Evolutionary conservation across 371 early-diverging fungal genomes (phyloP).

Genomic region (Entomophthora muscae): DNA sequence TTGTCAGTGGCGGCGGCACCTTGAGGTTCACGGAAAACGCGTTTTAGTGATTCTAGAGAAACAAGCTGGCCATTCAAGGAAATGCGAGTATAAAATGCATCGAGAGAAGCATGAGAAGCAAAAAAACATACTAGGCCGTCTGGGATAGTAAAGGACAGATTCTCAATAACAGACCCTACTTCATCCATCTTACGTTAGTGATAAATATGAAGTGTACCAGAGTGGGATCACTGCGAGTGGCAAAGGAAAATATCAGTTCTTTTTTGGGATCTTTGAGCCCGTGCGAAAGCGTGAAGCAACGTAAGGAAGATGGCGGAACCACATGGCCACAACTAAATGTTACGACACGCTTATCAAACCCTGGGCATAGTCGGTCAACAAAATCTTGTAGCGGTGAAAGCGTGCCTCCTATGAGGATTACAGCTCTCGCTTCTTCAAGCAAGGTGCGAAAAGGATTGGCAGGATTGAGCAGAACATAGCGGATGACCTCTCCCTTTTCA

Average conservation of each 20-base stretch:
- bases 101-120: background rate
- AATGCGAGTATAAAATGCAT: conserved; percentile 7
- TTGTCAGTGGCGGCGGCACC: conserved; percentile 34
- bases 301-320: conserved; percentile 42
- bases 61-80: conserved; percentile 8
- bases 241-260: conserved; percentile 49
- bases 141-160: conserved; percentile 65
- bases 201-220: background rate
- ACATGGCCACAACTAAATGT: conserved; percentile 54
- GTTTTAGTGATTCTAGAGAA: conserved; percentile 9
- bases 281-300: conserved; percentile 34
- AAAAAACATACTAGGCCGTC: conserved; percentile 92
- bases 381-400: conserved; percentile 70
- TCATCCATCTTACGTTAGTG: conserved; percentile 31
- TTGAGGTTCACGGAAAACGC: conserved; percentile 47
- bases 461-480: conserved; percentile 72
- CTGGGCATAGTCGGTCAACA: conserved; percentile 26
- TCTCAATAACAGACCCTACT: conserved; percentile 45
- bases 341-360: background rate
- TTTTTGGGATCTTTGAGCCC: conserved; percentile 33
- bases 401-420: conserved; percentile 91
- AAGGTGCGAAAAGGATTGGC: conserved; percentile 62
- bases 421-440: conserved; percentile 57
- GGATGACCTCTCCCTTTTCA: conserved; percentile 20
- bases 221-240: conserved; percentile 28